Conservation (phyloP, 2,329 filamentous ascomycete species). For the Epichloe aotearoae region DNA sequence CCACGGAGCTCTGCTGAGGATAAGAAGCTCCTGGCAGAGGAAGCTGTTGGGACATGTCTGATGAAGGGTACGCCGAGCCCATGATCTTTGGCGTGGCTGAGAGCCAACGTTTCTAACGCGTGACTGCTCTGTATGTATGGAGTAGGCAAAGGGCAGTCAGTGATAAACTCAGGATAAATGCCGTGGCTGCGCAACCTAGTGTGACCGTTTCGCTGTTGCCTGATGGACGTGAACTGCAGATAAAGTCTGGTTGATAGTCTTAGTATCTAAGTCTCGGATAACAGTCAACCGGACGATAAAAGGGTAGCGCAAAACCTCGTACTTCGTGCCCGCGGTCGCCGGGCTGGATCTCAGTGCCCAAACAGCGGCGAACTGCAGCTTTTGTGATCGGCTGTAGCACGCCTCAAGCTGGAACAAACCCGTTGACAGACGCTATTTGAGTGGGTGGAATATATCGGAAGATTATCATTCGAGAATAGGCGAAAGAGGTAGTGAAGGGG, state of each 20-base stretch:
- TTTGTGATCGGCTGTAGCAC: not conserved
- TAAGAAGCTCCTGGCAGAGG: conserved; percentile 15
- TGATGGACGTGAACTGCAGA: not conserved
- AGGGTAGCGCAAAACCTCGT: not conserved
- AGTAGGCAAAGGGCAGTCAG: not conserved
- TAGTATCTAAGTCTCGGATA: too few relatives aligned
- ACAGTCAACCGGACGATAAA: not conserved
- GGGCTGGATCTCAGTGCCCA: not conserved
- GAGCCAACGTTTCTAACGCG: not conserved
- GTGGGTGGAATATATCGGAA: too few relatives aligned
- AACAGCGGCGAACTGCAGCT: not conserved
- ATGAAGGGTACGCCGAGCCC: conserved; percentile 18
- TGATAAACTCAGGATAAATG: not conserved
- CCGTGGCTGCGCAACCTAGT: not conserved
- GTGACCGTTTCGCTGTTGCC: not conserved
- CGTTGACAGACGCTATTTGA: too few relatives aligned
- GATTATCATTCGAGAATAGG: not conserved
- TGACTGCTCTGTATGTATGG: not conserved
- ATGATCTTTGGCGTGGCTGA: conserved; percentile 8
- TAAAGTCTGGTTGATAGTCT: too few relatives aligned
- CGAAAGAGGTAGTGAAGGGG: not conserved
- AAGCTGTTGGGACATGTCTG: conserved; percentile 19
- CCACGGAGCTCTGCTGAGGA: conserved; percentile 11
- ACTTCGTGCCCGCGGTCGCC: not conserved
- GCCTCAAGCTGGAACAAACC: too few relatives aligned